Percentiles rank a stretch among this genome's conserved stretches.
Conservation (phyloP, 345 rosid genomes). For the Salix arbutifolia region DNA sequence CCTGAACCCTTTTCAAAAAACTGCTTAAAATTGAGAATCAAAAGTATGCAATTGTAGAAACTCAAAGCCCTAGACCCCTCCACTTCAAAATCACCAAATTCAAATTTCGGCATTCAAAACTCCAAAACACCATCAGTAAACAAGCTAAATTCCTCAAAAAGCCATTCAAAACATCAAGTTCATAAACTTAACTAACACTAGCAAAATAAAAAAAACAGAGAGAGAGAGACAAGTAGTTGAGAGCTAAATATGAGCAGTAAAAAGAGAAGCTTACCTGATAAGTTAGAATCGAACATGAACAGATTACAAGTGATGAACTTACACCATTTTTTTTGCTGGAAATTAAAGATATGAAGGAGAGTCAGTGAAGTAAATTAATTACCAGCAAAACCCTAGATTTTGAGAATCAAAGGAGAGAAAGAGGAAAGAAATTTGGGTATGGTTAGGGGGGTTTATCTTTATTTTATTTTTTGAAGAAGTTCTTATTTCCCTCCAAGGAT, state of each 20-base stretch:
- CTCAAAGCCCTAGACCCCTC: slow-evolving; percentile 8
- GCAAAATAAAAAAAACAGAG: background rate
- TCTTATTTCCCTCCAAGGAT: slow-evolving; percentile 36
- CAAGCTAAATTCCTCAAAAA: background rate
- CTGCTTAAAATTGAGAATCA: background rate
- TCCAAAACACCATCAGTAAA: background rate
- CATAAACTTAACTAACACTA: background rate
- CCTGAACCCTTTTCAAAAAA: background rate
- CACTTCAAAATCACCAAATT: background rate
- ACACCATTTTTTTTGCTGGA: slow-evolving; percentile 1
- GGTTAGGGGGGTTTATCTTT: background rate
- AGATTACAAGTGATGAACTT: slow-evolving; percentile 12
- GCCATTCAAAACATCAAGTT: background rate
- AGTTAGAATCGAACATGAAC: slow-evolving; percentile 8
- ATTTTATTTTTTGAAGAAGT: slow-evolving; percentile 6
- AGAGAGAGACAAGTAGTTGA: background rate
- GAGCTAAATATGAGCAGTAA: background rate
- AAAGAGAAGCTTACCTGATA: slow-evolving; percentile 11
- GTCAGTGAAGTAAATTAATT: background rate
- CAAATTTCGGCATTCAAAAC: background rate
- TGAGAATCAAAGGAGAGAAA: background rate
- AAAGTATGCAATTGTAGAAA: background rate
- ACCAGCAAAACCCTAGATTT: slow-evolving; percentile 15
- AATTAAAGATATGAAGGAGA: background rate
- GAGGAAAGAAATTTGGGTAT: background rate